Evolutionary conservation across 2,329 filamentous ascomycete species (phyloP), one percentile per base, ranked within the genome.

Genomic region (Alternaria arborescens): DNA sequence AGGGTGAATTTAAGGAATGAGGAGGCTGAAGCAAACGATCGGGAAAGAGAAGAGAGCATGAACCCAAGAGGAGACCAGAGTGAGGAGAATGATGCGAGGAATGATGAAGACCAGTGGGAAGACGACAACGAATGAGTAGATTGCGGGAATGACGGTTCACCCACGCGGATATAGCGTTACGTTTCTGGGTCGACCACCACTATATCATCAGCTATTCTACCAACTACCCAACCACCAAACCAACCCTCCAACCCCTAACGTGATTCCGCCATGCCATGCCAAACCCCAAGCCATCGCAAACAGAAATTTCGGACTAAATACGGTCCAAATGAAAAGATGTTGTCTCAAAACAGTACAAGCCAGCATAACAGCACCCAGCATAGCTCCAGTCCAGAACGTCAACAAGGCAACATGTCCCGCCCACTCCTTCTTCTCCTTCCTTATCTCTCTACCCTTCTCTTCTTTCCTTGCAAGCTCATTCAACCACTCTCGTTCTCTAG

Each of bases 251-350:
- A 76, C 47, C 82, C 68, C 72, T n/a, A 74, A 44, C 32, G 60
- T 70, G 40, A 76, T 66, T 10, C 86, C 75, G 62, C 94, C 76
- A 85, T 99, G 94, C 81, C 94, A 92, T 8, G 87, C 91, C 46
- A 94, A 74, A 64, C 87, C 88, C 96, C 95, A 99, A 14, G 91
- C 93, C 84, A 95, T 90, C 65, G 89, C 91, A 77, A 97, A 99
- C 67, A 99, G 81, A 78, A 94, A 98, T 79, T 98, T 99, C 0
- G 95, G 95, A 66, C 92, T 97, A 78, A 99, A 99, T 11, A 99
- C 95, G 0, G 94, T 98, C 95, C 95, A 99, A 63, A 99, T 94
- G 76, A 99, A 99, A 59, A 99, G 79, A 83, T 99, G 95, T 30
- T 92, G 93, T 67, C 94, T 84, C 74, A 99, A 78, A 8, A 87